A percentile compares a stretch with the other conserved stretches of the same genome.
Conservation (phyloP, 148 eudicot genomes). For the Spergularia marina region DNA sequence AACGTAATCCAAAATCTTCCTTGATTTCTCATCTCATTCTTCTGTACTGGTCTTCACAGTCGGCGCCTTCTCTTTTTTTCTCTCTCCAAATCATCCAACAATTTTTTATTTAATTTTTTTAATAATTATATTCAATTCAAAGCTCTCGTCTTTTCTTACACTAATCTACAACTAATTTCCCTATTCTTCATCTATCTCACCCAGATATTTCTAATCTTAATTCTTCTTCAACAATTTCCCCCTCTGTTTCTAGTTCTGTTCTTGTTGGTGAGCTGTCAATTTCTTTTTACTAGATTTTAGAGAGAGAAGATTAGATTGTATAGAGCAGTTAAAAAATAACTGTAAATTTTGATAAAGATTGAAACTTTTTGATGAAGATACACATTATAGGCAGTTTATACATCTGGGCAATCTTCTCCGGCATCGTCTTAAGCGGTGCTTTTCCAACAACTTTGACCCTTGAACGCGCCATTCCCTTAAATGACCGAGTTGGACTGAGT, state of each 20-base stretch:
- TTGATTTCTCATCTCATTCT: conserved; percentile 11
- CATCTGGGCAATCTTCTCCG: conserved; percentile 33
- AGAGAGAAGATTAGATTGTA: neutral
- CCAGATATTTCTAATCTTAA: too few species aligned
- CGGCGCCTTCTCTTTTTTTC: conserved; percentile 6
- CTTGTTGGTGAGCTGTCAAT: conserved; percentile 14
- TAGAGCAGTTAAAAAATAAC: neutral
- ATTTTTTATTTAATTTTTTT: neutral
- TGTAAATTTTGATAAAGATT: neutral
- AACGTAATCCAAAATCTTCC: conserved; percentile 21
- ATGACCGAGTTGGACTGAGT: conserved; percentile 61
- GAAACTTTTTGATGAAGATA: conserved; percentile 26
- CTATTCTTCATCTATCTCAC: too few species aligned
- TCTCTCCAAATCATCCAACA: conserved; percentile 23
- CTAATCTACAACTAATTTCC: too few species aligned
- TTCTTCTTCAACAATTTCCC: too few species aligned
- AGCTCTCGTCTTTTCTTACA: too few species aligned
- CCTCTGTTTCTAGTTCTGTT: neutral
- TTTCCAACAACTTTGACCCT: conserved; percentile 50
- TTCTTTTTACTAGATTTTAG: too few species aligned
- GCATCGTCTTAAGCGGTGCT: conserved; percentile 23
- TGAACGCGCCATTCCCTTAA: conserved; percentile 65
- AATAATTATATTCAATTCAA: too few species aligned
- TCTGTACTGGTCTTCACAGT: too few species aligned
- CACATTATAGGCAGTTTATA: conserved; percentile 16